phyloP scores from a whole-genome alignment of 371 early-diverging fungal genomes.

The Massospora cicadina region DNA sequence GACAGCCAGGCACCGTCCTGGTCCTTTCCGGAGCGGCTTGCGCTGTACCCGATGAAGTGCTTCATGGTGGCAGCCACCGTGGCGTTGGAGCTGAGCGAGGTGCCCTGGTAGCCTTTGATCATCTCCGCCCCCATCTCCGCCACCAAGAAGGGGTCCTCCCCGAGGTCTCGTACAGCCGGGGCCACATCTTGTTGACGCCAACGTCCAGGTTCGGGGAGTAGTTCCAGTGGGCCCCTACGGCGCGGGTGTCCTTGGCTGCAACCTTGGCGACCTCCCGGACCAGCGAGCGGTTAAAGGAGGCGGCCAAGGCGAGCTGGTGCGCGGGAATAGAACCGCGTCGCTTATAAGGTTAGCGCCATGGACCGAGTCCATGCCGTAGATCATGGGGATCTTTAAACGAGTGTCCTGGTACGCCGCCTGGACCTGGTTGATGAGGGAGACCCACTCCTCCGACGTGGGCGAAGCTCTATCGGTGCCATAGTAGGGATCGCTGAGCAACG shows the following conservation, averaged over 20 bases:
- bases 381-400: constrained; percentile 27
- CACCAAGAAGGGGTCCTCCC: constrained; percentile 32
- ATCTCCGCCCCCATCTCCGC: constrained; percentile 30
- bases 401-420: constrained; percentile 20
- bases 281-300: constrained; percentile 23
- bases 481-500: background rate
- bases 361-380: constrained; percentile 31
- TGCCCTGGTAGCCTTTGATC: constrained; percentile 40
- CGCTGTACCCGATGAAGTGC: constrained; percentile 29
- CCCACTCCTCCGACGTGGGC: constrained; percentile 4
- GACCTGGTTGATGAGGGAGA: background rate
- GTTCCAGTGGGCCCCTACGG: constrained; percentile 34
- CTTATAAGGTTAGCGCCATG: constrained; percentile 47
- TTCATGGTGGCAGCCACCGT: constrained; percentile 29
- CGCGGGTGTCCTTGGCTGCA: constrained; percentile 30
- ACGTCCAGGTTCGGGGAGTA: constrained; percentile 46
- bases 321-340: constrained; percentile 24
- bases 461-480: background rate
- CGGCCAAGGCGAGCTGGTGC: constrained; percentile 26
- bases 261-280: constrained; percentile 24
- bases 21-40: constrained; percentile 34
- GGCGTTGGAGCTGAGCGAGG: constrained; percentile 18
- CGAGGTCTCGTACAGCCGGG: constrained; percentile 40
- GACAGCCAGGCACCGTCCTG: constrained; percentile 35
- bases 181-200: constrained; percentile 45